Evolutionary conservation across 108 stramenopile genomes (phyloP), one percentile per base, ranked within the genome.

Genomic region (Discostella pseudostelligera): DNA sequence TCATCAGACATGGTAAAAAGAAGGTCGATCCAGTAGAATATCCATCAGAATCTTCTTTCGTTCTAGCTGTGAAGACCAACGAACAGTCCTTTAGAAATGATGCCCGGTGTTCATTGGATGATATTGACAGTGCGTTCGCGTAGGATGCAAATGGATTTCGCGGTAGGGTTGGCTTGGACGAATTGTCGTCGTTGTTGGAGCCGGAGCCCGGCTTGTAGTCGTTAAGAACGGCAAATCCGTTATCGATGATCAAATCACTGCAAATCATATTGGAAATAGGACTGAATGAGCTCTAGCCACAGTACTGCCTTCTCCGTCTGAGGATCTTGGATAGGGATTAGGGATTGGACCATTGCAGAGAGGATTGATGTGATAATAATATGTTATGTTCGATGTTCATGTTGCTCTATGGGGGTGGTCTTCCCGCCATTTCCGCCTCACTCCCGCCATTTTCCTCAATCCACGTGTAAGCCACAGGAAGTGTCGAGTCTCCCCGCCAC

Each of bases 21-120:
- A 83, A 96, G 0, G 92, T 93, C 29, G 71, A 65, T 56, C 95
- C 95, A 16, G 83, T 72, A 4, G 81, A 84, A 69, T 96, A 94
- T 9, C 86, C 69, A 20, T 59, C 81, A n/a, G 78, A 83, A 56
- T 85, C 83, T 19, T 85, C 82, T 24, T 80, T 84, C 21, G 85
- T 81, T 26, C 90, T 71, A 0, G 90, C 90, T n/a, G 86, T 85
- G 54, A 92, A 92, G 4, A 87, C 90, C 2, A 67, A 70, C 47
- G 79, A 71, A 59, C 90, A 92, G 71, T 92, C 90, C 26, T 86
- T 56, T 22, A 82, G 51, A 40, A 81, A 69, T 14, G 61, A 48
- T 59, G 46, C 24, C 24, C 78, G 70, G 39, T 50, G 62, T n/a
- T 19, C 25, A 50, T 57, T 51, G 22, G 69, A 53, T 12, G 65